Conservation (phyloP, 1,284 basidiomycete species). For the Ustilago lituana region DNA sequence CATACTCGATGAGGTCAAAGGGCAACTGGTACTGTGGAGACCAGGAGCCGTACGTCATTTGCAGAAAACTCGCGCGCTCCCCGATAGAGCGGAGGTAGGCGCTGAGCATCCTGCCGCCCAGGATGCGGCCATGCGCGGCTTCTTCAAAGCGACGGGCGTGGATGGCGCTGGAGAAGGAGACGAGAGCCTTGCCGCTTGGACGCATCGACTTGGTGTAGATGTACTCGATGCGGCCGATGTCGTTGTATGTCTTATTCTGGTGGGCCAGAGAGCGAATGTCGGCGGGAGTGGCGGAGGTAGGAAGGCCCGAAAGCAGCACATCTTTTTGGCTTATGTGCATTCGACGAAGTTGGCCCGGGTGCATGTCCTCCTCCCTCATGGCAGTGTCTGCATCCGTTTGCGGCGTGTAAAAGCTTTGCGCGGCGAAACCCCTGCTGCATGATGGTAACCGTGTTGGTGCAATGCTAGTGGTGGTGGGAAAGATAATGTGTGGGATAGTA, state of each 20-base stretch:
- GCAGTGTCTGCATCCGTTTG: too few species aligned
- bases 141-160: slow-evolving; percentile 20
- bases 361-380: too few species aligned
- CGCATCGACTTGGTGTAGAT: slow-evolving; percentile 22
- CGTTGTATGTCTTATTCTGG: slow-evolving; percentile 16
- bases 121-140: slow-evolving; percentile 15
- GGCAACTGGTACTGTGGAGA: slow-evolving; percentile 18
- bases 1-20: slow-evolving; percentile 44
- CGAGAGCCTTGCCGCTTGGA: slow-evolving; percentile 26
- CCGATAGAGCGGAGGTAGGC: slow-evolving; percentile 4
- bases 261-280: slow-evolving; percentile 29
- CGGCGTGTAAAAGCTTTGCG: neutral
- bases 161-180: slow-evolving; percentile 17
- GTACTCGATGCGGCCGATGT: slow-evolving; percentile 34
- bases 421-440: slow-evolving; percentile 2
- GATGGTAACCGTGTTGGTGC: slow-evolving; percentile 1
- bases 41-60: slow-evolving; percentile 14
- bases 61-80: neutral
- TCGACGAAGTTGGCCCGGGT: neutral
- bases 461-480: neutral
- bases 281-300: slow-evolving; percentile 26
- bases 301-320: slow-evolving; percentile 28
- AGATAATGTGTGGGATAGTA: neutral
- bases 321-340: slow-evolving; percentile 6
- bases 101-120: slow-evolving; percentile 26